These are phyloP conservation scores for Cystobasidium slooffiae DNA, from an alignment of 1,284 basidiomycete species.

Conservation along the genomic window DNA sequence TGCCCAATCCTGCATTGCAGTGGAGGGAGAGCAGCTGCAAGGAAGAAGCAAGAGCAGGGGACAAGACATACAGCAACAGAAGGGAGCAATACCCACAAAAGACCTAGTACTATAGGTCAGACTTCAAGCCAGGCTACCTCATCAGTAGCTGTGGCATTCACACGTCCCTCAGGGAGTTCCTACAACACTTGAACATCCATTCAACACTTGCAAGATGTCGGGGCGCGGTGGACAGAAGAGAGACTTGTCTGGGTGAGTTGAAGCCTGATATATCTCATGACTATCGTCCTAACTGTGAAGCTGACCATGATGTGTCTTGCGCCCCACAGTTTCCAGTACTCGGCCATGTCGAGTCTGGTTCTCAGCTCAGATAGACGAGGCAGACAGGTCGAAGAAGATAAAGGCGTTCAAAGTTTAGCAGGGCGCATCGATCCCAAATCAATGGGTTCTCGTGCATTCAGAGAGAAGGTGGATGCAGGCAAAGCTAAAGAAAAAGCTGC, in stretches of 20 bases:
- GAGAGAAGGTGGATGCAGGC: conserved; percentile 84
- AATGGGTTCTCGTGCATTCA: conserved; percentile 89
- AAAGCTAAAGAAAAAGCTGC: conserved; percentile 73
- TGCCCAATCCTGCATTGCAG: conserved; percentile 9
- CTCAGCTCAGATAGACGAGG: conserved; percentile 59
- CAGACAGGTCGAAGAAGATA: conserved; percentile 87
- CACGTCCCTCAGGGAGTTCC: neutral
- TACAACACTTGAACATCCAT: conserved; percentile 1
- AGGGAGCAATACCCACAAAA: neutral
- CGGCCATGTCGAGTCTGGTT: conserved; percentile 53
- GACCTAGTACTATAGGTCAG: conserved; percentile 1
- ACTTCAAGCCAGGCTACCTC: neutral
- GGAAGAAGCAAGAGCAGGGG: neutral
- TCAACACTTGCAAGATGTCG: conserved; percentile 27
- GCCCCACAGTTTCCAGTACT: conserved; percentile 46
- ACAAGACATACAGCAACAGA: too few species aligned
- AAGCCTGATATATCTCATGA: neutral
- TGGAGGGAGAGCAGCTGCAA: neutral
- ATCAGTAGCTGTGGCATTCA: conserved; percentile 1
- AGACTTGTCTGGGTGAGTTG: conserved; percentile 42
- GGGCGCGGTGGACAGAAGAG: conserved; percentile 36
- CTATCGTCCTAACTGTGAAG: neutral
- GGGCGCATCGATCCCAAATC: conserved; percentile 87
- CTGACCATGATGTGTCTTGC: neutral
- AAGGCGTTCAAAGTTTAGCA: conserved; percentile 87